A percentile compares a stretch with the other conserved stretches of the same genome.
phyloP scores from a whole-genome alignment of 805 yeast genomes.

The Sugiyamaella smithiae region DNA sequence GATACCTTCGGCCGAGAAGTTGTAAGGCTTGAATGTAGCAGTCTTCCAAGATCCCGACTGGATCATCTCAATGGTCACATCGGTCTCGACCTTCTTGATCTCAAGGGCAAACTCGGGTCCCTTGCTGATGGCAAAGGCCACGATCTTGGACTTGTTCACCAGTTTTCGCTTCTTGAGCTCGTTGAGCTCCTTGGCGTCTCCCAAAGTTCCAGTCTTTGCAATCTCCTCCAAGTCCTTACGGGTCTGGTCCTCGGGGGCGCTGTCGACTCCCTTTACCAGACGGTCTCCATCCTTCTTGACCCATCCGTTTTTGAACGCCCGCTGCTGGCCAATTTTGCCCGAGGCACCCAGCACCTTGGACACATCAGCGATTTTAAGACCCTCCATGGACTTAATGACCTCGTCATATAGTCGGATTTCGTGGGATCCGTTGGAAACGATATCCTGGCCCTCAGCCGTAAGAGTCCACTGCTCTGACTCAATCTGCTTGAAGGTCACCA shows the following conservation, averaged over 20 bases:
- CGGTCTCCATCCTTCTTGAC: constrained; percentile 81
- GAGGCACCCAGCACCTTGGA: constrained; percentile 61
- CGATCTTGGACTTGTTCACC: constrained; percentile 62
- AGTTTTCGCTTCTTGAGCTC: constrained; percentile 96
- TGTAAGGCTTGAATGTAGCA: constrained; percentile 88
- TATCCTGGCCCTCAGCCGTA: constrained; percentile 78
- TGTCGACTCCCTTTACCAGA: constrained; percentile 52
- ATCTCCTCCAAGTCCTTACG: constrained; percentile 61
- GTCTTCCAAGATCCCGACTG: constrained; percentile 76
- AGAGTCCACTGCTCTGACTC: constrained; percentile 76
- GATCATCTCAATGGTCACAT: constrained; percentile 91
- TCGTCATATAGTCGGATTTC: constrained; percentile 74
- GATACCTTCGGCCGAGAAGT: constrained; percentile 93
- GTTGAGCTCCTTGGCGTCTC: constrained; percentile 60
- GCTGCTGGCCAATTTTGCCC: constrained; percentile 93
- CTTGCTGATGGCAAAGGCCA: constrained; percentile 73
- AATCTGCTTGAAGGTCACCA: constrained; percentile 68
- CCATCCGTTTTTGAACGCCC: constrained; percentile 98
- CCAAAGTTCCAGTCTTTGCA: constrained; percentile 51
- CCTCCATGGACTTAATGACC: constrained; percentile 71
- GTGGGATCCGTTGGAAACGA: constrained; percentile 80
- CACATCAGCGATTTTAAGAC: constrained; percentile 73
- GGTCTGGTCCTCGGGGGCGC: constrained; percentile 62
- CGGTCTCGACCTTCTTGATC: constrained; percentile 83
- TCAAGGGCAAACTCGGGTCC: constrained; percentile 82